A percentile compares a stretch with the other conserved stretches of the same genome.
phyloP scores from a whole-genome alignment of 768 basidiomycete genomes.

The Leccinum pellstonianum region DNA sequence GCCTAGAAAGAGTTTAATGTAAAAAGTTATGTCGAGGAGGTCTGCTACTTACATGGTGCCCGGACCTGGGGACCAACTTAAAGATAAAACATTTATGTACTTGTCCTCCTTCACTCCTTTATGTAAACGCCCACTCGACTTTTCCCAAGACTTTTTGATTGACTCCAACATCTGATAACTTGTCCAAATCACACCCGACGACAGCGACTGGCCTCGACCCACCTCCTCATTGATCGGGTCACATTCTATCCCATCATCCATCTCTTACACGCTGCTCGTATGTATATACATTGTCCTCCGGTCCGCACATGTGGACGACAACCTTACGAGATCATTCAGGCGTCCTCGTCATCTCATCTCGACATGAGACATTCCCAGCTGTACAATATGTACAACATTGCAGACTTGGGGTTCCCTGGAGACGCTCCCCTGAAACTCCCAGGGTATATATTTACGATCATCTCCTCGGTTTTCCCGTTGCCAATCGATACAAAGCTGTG shows the following conservation, averaged over 20 bases:
- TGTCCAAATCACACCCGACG: constrained; percentile 3
- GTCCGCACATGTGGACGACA: neutral
- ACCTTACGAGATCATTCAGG: neutral
- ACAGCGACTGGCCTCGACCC: neutral
- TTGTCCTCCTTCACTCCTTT: constrained; percentile 13
- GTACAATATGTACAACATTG: neutral
- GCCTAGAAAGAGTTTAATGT: neutral
- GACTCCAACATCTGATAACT: constrained; percentile 4
- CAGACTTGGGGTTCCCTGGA: neutral
- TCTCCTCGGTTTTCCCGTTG: constrained; percentile 18
- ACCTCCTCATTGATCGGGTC: neutral
- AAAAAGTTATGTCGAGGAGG: neutral
- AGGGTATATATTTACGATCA: constrained; percentile 6
- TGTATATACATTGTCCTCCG: neutral
- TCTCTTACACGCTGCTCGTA: neutral
- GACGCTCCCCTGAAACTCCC: neutral
- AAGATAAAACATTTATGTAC: constrained; percentile 23
- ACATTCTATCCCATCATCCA: neutral
- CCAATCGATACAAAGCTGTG: constrained; percentile 15
- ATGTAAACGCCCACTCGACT: constrained; percentile 25
- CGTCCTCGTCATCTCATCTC: neutral
- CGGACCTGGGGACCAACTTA: neutral
- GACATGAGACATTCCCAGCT: constrained; percentile 1
- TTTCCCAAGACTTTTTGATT: constrained; percentile 21
- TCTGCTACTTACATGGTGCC: constrained; percentile 24